These are phyloP conservation scores for Solanum aculeatissimum DNA, from an alignment of 305 asterid species.

Conservation along the genomic window DNA sequence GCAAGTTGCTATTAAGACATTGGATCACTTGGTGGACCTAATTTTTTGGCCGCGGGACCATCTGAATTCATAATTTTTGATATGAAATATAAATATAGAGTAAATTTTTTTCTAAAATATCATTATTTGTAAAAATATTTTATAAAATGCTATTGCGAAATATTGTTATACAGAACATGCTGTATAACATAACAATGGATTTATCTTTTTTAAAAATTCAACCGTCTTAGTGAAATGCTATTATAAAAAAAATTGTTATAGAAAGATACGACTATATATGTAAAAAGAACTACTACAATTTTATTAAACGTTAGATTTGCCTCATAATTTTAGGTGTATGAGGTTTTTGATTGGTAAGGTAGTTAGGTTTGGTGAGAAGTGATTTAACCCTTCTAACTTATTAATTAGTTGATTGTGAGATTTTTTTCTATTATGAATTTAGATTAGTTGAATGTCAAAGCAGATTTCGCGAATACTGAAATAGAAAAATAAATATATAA, in stretches of 20 bases:
- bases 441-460: background rate
- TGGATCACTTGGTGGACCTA: background rate
- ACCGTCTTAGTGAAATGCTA: background rate
- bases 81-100: background rate
- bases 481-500: background rate
- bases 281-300: too few relatives aligned
- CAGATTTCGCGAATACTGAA: background rate
- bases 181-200: too few relatives aligned
- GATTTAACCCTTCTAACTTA: background rate
- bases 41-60: too few relatives aligned
- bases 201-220: too few relatives aligned
- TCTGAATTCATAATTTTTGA: background rate
- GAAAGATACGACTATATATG: background rate
- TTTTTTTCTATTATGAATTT: background rate
- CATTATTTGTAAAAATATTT: background rate
- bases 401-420: background rate
- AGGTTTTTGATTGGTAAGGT: too few relatives aligned
- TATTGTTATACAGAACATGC: background rate
- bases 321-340: background rate
- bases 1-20: background rate
- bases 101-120: fast-evolving
- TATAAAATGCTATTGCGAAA: background rate
- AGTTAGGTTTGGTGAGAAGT: background rate
- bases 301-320: too few relatives aligned
- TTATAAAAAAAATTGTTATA: background rate